Base-by-base conservation (phyloP, 2,329 filamentous ascomycete species). In the Cryphonectria radicalis region DNA sequence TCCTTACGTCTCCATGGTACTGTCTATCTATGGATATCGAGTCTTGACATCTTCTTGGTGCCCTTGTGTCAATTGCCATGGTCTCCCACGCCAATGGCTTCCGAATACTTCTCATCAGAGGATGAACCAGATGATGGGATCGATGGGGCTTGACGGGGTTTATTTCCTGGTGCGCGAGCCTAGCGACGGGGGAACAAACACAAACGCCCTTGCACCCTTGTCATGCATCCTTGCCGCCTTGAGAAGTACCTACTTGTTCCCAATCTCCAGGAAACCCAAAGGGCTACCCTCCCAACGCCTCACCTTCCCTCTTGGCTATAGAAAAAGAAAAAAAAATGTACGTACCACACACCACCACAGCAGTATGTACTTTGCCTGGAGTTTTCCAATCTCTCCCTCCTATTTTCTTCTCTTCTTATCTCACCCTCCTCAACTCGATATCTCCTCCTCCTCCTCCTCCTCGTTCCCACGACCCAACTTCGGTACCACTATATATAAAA, bases 271-370 rank as follows among this genome's bases (percentile, higher is more conserved):
- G 14, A 57, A 25, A 57, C 37, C 37, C 11, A 11, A 40, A 11
- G 37, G 37, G 8, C 10, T 11, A n/a, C 59, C 28, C 35, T 43
- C 22, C 35, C 60, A 28, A 40, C 11, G 37, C 32, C 32, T 14
- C 60, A 63, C 62, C 62, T 63, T 63, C 62, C 60, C 59, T 32
- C 25, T 59, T 17, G 55, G 55, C 55, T 50, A n/a, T n/a, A n/a
- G 46, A n/a, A 50, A n/a, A 3, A 8, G 5, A 32, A 32, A 32
- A 32, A 32, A 32, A 32, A 32, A 32, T 32, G 28, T 46, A 46
- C 42, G 10, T 19, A 46, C 14, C 11, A n/a, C 46, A n/a, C 5
- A 50, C 7, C 19, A 50, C 19, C 43, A 46, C 5, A 46, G 43
- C 22, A 17, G 43, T 46, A 19, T 19, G 4, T 22, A 32, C 19